A percentile compares a stretch with the other conserved stretches of the same genome.
Evolutionary conservation across 2,329 filamentous ascomycete genomes (phyloP).

Genomic region (Penicillium sp.): DNA sequence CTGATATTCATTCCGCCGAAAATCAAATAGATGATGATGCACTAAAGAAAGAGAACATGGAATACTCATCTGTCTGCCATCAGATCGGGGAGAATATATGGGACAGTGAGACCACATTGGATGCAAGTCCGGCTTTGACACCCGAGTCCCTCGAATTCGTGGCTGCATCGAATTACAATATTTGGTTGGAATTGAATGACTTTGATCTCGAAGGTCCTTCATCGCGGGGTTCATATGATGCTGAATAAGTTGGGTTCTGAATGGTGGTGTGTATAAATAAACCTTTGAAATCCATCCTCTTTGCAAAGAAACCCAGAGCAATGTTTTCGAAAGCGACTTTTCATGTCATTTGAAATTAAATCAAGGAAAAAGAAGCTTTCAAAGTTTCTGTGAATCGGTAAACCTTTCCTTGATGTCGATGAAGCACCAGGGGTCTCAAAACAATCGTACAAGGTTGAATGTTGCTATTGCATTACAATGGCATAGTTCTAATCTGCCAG

Average conservation of each 20-base stretch:
- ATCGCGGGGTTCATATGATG: background rate
- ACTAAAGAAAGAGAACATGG: too few relatives aligned
- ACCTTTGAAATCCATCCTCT: background rate
- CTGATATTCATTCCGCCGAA: background rate
- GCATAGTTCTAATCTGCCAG: background rate
- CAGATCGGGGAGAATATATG: background rate
- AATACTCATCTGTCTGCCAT: background rate
- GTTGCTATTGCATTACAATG: background rate
- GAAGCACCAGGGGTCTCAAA: too few relatives aligned
- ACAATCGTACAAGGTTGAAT: background rate
- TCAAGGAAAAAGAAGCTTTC: background rate
- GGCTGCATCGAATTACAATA: background rate
- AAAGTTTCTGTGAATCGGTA: background rate
- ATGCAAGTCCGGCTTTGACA: background rate
- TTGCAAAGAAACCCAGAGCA: background rate
- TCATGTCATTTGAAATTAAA: background rate
- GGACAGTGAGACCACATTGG: background rate
- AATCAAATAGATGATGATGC: too few relatives aligned
- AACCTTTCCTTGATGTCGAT: too few relatives aligned
- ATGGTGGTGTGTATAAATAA: background rate
- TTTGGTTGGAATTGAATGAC: background rate
- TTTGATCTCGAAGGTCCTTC: background rate
- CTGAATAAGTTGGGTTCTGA: background rate
- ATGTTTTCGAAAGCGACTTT: background rate
- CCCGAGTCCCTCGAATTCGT: background rate